Conservation (phyloP, 2,329 filamentous ascomycete species). For the Fusarium torulosum region DNA sequence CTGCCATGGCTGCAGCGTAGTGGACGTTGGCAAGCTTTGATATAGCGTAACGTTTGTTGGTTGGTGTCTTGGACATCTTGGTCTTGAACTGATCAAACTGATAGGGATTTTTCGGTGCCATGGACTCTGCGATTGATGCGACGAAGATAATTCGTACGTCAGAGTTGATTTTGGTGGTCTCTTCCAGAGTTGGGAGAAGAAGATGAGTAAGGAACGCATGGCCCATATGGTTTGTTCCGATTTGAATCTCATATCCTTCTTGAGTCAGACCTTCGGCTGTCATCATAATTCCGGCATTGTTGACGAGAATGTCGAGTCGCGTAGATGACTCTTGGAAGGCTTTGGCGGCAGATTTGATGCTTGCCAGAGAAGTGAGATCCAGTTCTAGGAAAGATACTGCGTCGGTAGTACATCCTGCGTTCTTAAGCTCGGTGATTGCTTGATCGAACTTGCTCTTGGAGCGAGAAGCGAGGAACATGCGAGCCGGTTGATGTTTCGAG, state of each 20-base stretch:
- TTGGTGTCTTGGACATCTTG: neutral
- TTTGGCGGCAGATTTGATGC: constrained; percentile 1
- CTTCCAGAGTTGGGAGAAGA: neutral
- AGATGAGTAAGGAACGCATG: constrained; percentile 1
- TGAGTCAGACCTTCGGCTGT: constrained; percentile 2
- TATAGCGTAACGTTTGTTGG: neutral
- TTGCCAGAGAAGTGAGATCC: constrained; percentile 1
- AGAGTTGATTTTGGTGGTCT: constrained; percentile 2
- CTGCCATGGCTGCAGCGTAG: constrained; percentile 11
- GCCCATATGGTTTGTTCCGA: constrained; percentile 11
- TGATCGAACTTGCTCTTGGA: constrained; percentile 17
- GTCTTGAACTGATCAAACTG: constrained; percentile 18
- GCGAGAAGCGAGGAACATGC: constrained; percentile 12
- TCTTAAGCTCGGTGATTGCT: neutral
- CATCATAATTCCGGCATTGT: constrained; percentile 24
- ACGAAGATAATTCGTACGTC: constrained; percentile 9
- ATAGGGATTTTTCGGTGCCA: constrained; percentile 2
- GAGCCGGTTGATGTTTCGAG: constrained; percentile 6
- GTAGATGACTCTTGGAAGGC: neutral
- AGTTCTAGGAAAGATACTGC: neutral
- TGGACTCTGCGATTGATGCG: neutral
- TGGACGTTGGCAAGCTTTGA: constrained; percentile 18
- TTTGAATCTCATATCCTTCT: constrained; percentile 17
- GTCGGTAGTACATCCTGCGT: neutral
- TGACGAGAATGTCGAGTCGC: neutral